A percentile compares a stretch with the other conserved stretches of the same genome.
Evolutionary conservation across 2,329 filamentous ascomycete genomes (phyloP).

Genomic region (Fusarium sp.): DNA sequence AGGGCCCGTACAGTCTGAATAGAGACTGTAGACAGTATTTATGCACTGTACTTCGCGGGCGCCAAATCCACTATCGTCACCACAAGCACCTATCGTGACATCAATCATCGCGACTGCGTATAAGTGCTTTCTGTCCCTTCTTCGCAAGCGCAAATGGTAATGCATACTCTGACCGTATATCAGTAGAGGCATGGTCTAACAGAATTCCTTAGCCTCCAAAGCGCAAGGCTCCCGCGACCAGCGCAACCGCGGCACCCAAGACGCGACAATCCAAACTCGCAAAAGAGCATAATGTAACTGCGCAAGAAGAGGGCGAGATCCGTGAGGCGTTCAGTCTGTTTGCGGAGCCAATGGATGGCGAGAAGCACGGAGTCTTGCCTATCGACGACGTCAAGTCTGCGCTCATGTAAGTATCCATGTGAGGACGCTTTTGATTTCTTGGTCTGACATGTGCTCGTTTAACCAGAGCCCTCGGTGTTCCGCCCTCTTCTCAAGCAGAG

Average conservation of each 20-base stretch:
- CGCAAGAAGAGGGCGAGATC: constrained; percentile 88
- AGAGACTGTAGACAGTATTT: fast-evolving
- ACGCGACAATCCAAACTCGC: constrained; percentile 84
- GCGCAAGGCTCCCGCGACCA: constrained; percentile 55
- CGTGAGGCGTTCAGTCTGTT: constrained; percentile 90
- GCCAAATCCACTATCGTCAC: constrained; percentile 18
- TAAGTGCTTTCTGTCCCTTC: background rate
- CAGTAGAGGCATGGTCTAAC: background rate
- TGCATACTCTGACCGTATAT: fast-evolving
- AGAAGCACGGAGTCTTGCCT: constrained; percentile 76
- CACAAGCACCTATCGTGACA: constrained; percentile 27
- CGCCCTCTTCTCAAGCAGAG: constrained; percentile 70
- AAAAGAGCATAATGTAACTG: constrained; percentile 87
- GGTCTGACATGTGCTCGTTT: constrained; percentile 1
- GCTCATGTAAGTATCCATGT: constrained; percentile 68
- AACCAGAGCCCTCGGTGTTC: constrained; percentile 80
- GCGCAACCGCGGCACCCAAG: constrained; percentile 45
- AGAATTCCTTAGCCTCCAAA: constrained; percentile 58
- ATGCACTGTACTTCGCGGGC: constrained; percentile 16
- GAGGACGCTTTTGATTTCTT: background rate
- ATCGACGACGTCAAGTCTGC: constrained; percentile 75
- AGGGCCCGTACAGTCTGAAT: constrained; percentile 31
- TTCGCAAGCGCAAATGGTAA: constrained; percentile 29
- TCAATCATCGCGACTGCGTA: constrained; percentile 26
- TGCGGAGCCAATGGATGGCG: constrained; percentile 72